Evolutionary conservation across 306 rosid genomes (phyloP).

Genomic region (Echinosophora koreensis): DNA sequence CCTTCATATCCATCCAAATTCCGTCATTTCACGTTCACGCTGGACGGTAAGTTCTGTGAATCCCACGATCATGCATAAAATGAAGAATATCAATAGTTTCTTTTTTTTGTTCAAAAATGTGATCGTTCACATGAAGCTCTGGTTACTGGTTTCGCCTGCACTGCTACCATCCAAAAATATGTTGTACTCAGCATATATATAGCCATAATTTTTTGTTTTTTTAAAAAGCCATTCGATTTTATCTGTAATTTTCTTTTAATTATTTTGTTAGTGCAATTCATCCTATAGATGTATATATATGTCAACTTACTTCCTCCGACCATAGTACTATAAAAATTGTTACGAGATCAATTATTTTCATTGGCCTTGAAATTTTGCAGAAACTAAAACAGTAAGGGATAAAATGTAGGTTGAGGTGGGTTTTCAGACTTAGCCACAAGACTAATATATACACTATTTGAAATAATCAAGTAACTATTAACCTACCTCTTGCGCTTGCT

Average conservation of each 20-base stretch:
- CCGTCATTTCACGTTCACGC: constrained; percentile 25
- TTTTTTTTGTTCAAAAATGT: constrained; percentile 11
- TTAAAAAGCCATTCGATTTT: not conserved
- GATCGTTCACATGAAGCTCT: constrained; percentile 58
- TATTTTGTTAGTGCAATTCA: not conserved
- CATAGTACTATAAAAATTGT: not conserved
- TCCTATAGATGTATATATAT: not conserved
- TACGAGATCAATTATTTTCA: not conserved
- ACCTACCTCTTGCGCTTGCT: constrained; percentile 89
- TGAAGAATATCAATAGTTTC: constrained; percentile 6
- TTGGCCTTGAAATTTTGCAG: not conserved
- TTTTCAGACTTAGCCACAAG: not conserved
- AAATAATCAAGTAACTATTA: not conserved
- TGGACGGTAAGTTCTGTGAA: constrained; percentile 21
- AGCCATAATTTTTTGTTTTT: too few relatives aligned
- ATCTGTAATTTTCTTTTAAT: not conserved
- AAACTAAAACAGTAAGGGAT: not conserved
- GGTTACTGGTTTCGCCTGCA: constrained; percentile 77
- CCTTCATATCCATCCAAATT: constrained; percentile 38
- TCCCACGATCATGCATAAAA: constrained; percentile 13
- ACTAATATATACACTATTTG: not conserved
- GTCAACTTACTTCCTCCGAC: not conserved
- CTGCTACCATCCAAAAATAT: constrained; percentile 44
- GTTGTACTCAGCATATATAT: constrained; percentile 20
- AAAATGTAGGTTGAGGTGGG: not conserved